Conservation (phyloP, 495 filamentous ascomycete genomes). For the Hyaloscypha bicolor region DNA sequence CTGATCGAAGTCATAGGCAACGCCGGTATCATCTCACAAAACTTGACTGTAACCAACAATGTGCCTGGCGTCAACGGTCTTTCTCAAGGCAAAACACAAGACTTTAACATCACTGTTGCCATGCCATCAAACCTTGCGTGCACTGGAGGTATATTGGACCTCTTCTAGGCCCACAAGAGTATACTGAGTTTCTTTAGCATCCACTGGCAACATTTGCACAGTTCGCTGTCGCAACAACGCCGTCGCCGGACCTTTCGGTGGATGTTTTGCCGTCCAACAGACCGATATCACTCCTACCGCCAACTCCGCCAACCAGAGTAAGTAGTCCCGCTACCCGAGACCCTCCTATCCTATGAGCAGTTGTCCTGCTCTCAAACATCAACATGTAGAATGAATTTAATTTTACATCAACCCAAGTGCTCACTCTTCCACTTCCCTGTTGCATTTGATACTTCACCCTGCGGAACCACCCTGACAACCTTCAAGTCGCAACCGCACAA, state of each 20-base stretch:
- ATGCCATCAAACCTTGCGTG: slow-evolving; percentile 46
- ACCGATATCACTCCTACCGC: slow-evolving; percentile 35
- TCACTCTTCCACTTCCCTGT: not conserved
- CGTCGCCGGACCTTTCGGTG: slow-evolving; percentile 58
- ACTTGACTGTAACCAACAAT: slow-evolving; percentile 47
- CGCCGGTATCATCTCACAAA: slow-evolving; percentile 43
- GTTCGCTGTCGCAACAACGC: slow-evolving; percentile 59
- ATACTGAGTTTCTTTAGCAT: slow-evolving; percentile 34
- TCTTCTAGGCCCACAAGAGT: not conserved
- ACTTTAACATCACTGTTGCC: slow-evolving; percentile 48
- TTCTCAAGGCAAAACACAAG: slow-evolving; percentile 46
- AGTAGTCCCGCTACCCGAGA: not conserved
- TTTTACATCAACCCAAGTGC: too few relatives aligned
- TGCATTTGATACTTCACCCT: not conserved
- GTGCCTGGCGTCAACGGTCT: slow-evolving; percentile 49
- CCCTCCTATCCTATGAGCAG: not conserved
- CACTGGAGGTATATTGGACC: slow-evolving; percentile 41
- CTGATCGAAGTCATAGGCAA: slow-evolving; percentile 32
- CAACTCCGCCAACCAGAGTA: slow-evolving; percentile 38
- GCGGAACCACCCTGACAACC: not conserved
- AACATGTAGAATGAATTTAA: too few relatives aligned
- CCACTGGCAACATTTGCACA: slow-evolving; percentile 57
- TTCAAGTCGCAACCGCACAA: slow-evolving; percentile 32
- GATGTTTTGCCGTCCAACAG: slow-evolving; percentile 52
- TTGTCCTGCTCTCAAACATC: too few relatives aligned